Evolutionary conservation across 768 basidiomycete genomes (phyloP), one percentile per base, ranked within the genome.

Genomic region (Kwoniella europaea): DNA sequence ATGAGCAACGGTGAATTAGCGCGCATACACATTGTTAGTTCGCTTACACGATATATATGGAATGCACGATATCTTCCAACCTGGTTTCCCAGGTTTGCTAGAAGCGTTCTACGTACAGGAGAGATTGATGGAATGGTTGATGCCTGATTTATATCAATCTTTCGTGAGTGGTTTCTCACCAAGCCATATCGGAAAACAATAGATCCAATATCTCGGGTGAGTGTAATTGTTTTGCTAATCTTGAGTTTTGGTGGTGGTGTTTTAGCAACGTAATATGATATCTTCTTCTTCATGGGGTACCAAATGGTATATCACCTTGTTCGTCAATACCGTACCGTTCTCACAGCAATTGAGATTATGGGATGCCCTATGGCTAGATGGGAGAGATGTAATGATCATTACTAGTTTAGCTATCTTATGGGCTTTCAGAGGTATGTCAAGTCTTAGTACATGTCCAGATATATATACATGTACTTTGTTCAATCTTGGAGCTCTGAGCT

Each of bases 271-370:
- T 76, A 91, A 98, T 76, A 91, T 89, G 88, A 91, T 99, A 69
- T 92, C 92, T 9, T 94, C 93, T 13, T 95, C 94, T 35, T 89
- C 93, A 20, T 99, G 96, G 85, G 94, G 94, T 29, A 98, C 96
- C 1, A 98, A 98, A 84, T 98, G 97, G 97, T 99, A 98, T 82
- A 98, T 99, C 83, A 98, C 97, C 2, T 86, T 98, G 15, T 99
- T 98, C 79, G 90, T 94, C 61, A 97, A 96, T 80, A 92, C 92
- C 0, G 91, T 99, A 54, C 94, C 96, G 24, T 98, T 96, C 83
- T 92, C 95, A 83, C 93, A 91, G 58, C 94, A 98, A 85, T 85
- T 98, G 29, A 88, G 97, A 71, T 81, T 99, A 41, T 99, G 96
- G 96, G 97, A 99, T 81, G 93, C 88, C 12, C 92, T 97, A 79